These are phyloP conservation scores for Pyrenophora graminea DNA, from an alignment of 2,329 filamentous ascomycete species.

Conservation along the genomic window DNA sequence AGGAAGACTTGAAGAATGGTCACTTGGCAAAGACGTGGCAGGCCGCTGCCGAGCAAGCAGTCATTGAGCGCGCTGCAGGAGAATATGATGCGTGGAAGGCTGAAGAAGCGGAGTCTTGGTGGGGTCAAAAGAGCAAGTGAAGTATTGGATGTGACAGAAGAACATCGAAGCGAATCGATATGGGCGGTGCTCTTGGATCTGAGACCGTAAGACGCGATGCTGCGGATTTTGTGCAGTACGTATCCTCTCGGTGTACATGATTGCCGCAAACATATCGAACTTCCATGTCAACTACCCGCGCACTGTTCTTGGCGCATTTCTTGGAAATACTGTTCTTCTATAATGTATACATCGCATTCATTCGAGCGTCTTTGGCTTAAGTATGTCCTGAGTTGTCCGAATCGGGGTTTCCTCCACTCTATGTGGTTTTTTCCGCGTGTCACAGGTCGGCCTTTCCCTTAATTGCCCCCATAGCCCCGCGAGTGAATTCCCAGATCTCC, in stretches of 20 bases:
- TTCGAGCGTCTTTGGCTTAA: no score
- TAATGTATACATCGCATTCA: no score
- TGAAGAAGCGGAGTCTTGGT: conserved; percentile 59
- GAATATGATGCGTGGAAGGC: conserved; percentile 62
- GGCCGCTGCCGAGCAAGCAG: conserved; percentile 58
- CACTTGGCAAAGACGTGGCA: conserved; percentile 63
- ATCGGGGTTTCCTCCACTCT: neutral
- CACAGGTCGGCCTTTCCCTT: neutral
- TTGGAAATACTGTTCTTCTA: no score
- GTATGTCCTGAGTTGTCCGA: no score
- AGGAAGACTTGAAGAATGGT: conserved; percentile 60
- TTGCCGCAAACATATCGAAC: neutral
- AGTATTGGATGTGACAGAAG: neutral
- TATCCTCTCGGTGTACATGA: neutral
- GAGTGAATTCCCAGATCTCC: neutral
- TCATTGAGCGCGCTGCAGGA: conserved; percentile 56
- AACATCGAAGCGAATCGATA: no score
- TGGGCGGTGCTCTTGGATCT: no score
- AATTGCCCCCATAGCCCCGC: neutral
- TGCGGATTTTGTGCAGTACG: neutral
- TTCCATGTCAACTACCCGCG: no score
- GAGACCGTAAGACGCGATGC: no score
- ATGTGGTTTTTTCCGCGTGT: no score
- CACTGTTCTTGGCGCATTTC: no score
- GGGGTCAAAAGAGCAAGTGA: conserved; percentile 59